Conservation (phyloP, 1,284 basidiomycete species). For the Amylostereum chailletii region DNA sequence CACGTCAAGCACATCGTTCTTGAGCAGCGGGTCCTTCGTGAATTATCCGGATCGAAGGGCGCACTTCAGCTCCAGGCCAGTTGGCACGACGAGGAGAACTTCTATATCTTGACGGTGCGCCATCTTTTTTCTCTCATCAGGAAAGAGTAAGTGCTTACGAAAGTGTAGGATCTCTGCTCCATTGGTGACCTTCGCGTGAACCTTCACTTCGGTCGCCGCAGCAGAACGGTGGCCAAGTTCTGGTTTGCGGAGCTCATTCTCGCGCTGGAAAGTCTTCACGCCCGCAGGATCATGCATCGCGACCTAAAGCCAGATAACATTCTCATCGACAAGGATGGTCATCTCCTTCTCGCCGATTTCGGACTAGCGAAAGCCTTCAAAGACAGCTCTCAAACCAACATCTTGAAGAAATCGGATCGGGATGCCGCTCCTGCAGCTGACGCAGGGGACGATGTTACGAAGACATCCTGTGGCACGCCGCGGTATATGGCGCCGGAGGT, state of each 20-base stretch:
- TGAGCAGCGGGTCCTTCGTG: slow-evolving; percentile 5
- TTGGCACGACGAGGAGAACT: slow-evolving; percentile 23
- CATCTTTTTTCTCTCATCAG: neutral
- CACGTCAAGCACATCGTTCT: neutral
- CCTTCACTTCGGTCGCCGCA: too few relatives aligned
- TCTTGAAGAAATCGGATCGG: neutral
- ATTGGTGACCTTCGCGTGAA: too few relatives aligned
- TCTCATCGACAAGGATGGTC: neutral
- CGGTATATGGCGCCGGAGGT: neutral
- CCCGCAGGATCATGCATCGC: neutral
- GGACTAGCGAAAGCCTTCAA: neutral
- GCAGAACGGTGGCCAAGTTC: too few relatives aligned
- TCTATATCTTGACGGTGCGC: slow-evolving; percentile 20
- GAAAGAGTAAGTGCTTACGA: too few relatives aligned
- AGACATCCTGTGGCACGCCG: neutral
- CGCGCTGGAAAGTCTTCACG: slow-evolving; percentile 10
- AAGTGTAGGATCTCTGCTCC: too few relatives aligned
- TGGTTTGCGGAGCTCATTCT: slow-evolving; percentile 17
- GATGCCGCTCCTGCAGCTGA: neutral
- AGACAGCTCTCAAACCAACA: neutral
- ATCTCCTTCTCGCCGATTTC: neutral
- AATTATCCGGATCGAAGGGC: slow-evolving; percentile 7
- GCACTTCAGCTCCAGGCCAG: slow-evolving; percentile 14
- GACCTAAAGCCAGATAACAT: slow-evolving; percentile 1
- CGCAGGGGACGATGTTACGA: neutral